Percentiles rank a stretch among this genome's conserved stretches.
These are phyloP conservation scores for Metschnikowia similis DNA, from an alignment of 805 yeast genomes.

Conservation along the genomic window DNA sequence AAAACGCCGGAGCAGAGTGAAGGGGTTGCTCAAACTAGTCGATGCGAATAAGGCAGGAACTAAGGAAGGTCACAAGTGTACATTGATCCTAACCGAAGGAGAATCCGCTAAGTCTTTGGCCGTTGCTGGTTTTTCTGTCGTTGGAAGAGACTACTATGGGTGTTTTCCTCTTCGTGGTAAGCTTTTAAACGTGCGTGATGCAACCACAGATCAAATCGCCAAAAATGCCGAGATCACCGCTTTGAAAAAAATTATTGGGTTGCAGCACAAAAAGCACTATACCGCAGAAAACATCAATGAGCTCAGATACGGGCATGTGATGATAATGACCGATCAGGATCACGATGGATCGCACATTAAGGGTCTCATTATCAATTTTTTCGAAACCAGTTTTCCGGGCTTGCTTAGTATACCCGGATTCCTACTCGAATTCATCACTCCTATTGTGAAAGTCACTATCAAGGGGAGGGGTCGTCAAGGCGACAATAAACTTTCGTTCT, in stretches of 20 bases:
- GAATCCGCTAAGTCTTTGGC: constrained; percentile 93
- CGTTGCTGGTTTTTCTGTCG: constrained; percentile 88
- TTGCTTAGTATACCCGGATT: constrained; percentile 86
- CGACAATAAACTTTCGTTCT: constrained; percentile 62
- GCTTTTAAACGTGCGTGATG: constrained; percentile 91
- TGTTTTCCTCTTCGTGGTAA: constrained; percentile 96
- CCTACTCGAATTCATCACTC: constrained; percentile 89
- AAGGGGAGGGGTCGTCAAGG: constrained; percentile 44
- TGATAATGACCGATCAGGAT: constrained; percentile 99
- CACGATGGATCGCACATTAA: constrained; percentile 98
- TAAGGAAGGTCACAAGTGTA: constrained; percentile 84
- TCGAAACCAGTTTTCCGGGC: constrained; percentile 94
- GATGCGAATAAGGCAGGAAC: constrained; percentile 98
- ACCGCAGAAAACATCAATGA: constrained; percentile 55
- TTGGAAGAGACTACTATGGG: constrained; percentile 93
- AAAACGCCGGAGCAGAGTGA: constrained; percentile 72
- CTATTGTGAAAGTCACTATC: constrained; percentile 87
- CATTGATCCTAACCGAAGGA: constrained; percentile 92
- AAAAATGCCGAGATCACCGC: constrained; percentile 95
- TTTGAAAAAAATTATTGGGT: constrained; percentile 89
- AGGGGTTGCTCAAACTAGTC: constrained; percentile 83
- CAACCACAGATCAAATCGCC: constrained; percentile 89
- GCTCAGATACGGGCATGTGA: constrained; percentile 89
- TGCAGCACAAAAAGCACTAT: constrained; percentile 87
- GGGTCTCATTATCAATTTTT: constrained; percentile 87